Conservation (phyloP, 345 rosid genomes). For the Aurinia saxatilis region DNA sequence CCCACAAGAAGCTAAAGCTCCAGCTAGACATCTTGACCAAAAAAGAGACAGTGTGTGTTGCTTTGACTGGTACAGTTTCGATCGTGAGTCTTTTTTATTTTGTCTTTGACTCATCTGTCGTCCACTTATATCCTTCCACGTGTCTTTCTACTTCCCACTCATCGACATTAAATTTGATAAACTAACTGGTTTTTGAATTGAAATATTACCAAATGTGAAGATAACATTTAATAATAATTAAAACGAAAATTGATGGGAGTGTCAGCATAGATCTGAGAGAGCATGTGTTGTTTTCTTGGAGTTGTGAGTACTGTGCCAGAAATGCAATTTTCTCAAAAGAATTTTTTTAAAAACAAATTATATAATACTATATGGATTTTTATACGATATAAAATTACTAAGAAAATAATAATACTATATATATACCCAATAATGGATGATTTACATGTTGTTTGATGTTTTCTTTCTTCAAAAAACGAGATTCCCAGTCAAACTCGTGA, state of each 20-base stretch:
- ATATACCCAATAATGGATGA: no score
- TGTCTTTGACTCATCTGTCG: constrained; percentile 27
- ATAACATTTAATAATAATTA: neutral
- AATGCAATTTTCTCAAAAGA: neutral
- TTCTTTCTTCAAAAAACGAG: neutral
- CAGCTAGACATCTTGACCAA: constrained; percentile 50
- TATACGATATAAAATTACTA: no score
- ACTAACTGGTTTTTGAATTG: neutral
- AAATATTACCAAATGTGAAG: neutral
- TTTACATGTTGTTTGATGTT: neutral
- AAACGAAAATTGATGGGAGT: constrained; percentile 3
- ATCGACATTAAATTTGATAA: neutral
- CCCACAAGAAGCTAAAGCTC: constrained; percentile 28
- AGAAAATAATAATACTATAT: no score
- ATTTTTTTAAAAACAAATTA: no score
- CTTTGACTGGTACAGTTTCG: constrained; percentile 34
- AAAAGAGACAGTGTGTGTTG: constrained; percentile 29
- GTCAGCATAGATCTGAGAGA: constrained; percentile 16
- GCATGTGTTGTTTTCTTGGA: constrained; percentile 8
- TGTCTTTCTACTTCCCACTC: neutral
- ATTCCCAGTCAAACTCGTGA: neutral
- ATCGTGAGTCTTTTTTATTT: constrained; percentile 14
- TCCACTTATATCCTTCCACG: constrained; percentile 9
- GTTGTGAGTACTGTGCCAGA: neutral
- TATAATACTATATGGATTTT: no score